Conservation (phyloP, 805 yeast genomes). For the Allodekkera sacchari region DNA sequence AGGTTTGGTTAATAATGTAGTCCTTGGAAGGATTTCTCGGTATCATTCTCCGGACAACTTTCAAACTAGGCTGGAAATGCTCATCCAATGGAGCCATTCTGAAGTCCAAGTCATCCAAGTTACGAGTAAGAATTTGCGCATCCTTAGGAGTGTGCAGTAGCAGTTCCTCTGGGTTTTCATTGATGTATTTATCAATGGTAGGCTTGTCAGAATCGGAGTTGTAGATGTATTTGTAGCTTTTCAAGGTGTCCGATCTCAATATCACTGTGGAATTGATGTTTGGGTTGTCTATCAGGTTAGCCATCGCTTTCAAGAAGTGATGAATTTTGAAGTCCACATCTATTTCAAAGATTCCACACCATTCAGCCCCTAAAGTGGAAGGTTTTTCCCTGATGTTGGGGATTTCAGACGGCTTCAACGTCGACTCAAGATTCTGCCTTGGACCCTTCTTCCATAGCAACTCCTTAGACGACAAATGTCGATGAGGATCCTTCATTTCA, state of each 20-base stretch:
- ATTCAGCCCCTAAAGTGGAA: conserved; percentile 47
- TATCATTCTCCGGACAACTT: conserved; percentile 74
- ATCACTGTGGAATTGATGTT: conserved; percentile 89
- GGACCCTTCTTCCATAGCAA: conserved; percentile 4
- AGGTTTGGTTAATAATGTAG: conserved; percentile 75
- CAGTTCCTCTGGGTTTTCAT: conserved; percentile 26
- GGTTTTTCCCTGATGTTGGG: conserved; percentile 30
- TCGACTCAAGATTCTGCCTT: conserved; percentile 15
- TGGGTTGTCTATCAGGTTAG: conserved; percentile 72
- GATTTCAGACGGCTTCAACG: conserved; percentile 21
- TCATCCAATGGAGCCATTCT: conserved; percentile 25
- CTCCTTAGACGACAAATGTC: not conserved
- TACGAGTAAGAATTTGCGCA: conserved; percentile 12
- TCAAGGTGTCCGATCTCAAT: conserved; percentile 74
- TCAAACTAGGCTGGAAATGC: conserved; percentile 30
- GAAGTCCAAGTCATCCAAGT: conserved; percentile 35
- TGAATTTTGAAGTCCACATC: conserved; percentile 38
- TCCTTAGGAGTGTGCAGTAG: conserved; percentile 15
- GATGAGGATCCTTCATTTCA: not conserved
- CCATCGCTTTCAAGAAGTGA: conserved; percentile 72
- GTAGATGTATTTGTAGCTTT: conserved; percentile 37
- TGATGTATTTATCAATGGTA: conserved; percentile 16
- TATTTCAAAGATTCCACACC: conserved; percentile 53
- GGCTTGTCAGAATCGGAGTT: conserved; percentile 22
- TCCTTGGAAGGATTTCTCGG: conserved; percentile 90